Evolutionary conservation across 2,329 filamentous ascomycete genomes (phyloP), one percentile per base, ranked within the genome.

Genomic region (Colletotrichum sp.): DNA sequence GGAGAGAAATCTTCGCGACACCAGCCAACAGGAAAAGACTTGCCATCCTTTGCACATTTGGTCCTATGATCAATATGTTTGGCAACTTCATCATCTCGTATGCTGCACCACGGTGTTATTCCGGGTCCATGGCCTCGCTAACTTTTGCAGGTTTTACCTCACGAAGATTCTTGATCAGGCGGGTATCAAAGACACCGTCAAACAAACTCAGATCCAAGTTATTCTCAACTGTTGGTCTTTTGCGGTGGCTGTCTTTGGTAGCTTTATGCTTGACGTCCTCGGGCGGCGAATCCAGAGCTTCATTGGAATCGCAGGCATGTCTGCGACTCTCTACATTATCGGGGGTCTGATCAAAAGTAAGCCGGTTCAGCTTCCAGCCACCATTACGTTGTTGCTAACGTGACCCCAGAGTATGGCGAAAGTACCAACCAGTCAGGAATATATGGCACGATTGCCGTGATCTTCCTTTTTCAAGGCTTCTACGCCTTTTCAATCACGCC

Each of bases 181-280:
- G 16, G 82, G 82, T 8, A 80, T 84, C 63, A 81, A 75, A 12
- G 76, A 81, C 63, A 79, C 79, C 4, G 74, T 78, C 32, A 77
- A 71, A 16, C 77, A 81, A 48, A 80, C 79, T 5, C 81, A 82
- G 55, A 83, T 85, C 34, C 81, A 83, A 22, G 80, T 83, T 22
- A 81, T 84, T 36, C 77, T 86, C 34, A 85, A 84, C 68, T 83
- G 82, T 44, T 85, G 81, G 82, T 83, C 82, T 8, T 82, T 86
- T 44, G 79, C 77, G 28, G 78, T 84, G 2, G 83, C 83, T 1
- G 62, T 86, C 10, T 44, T 80, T 8, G 84, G 82, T 10, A 84
- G 82, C 28, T 84, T 82, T 66, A 81, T 83, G 71, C 78, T 82
- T 3, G 83, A 85, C 66, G 79, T 80, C 22, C 76, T 85, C 5